A percentile compares a stretch with the other conserved stretches of the same genome.
phyloP scores from a whole-genome alignment of 192 early-diverging fungal species.

The Cetraspora pellucida region DNA sequence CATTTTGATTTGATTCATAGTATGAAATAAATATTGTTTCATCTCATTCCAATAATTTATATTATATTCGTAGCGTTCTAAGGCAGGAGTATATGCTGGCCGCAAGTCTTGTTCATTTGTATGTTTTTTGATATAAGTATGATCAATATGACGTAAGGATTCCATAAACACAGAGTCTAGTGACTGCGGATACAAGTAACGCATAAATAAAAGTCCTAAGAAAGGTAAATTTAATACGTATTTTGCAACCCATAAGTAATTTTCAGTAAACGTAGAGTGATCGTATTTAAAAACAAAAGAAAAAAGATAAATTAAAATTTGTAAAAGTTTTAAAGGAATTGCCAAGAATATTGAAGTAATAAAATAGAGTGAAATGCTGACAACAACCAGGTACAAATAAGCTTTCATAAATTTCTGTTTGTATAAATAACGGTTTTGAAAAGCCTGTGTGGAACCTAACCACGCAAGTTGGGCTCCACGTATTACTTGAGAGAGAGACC shows the following conservation, averaged over 20 bases:
- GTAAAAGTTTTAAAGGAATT: constrained; percentile 28
- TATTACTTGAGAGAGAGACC: constrained; percentile 28
- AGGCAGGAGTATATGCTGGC: constrained; percentile 43
- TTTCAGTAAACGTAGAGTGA: neutral
- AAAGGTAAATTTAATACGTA: constrained; percentile 45
- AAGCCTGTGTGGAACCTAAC: constrained; percentile 15
- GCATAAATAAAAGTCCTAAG: constrained; percentile 54
- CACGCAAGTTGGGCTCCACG: constrained; percentile 23
- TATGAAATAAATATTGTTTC: constrained; percentile 49
- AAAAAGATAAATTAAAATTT: constrained; percentile 9
- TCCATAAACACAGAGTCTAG: constrained; percentile 63
- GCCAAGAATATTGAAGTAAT: neutral
- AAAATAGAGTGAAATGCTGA: constrained; percentile 14
- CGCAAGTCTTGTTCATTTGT: constrained; percentile 38
- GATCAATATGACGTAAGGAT: constrained; percentile 49
- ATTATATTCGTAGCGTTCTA: constrained; percentile 38
- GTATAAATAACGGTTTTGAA: constrained; percentile 32
- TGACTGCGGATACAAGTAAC: constrained; percentile 61
- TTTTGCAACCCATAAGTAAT: constrained; percentile 5
- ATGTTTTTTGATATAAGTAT: constrained; percentile 43
- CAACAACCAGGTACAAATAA: neutral
- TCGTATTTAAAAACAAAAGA: constrained; percentile 2
- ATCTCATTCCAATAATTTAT: constrained; percentile 55
- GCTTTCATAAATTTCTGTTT: constrained; percentile 23
- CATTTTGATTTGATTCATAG: constrained; percentile 47